These are phyloP conservation scores for Cicer cuneatum DNA, from an alignment of 306 rosid genomes.

Conservation along the genomic window DNA sequence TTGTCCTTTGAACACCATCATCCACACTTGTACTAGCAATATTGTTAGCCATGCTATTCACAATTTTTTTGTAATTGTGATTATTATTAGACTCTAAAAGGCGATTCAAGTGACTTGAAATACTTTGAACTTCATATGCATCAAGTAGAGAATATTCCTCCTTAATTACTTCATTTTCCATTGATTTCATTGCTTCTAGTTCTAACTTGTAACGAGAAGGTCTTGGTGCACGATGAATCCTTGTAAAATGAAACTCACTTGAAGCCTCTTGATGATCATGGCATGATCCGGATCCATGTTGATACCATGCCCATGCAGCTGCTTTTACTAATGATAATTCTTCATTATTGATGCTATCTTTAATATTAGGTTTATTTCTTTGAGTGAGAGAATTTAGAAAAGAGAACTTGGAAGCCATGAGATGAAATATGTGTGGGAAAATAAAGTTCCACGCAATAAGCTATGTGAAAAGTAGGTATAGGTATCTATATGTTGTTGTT, in stretches of 20 bases:
- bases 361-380: conserved; percentile 38
- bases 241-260: conserved; percentile 49
- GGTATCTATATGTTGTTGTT: conserved; percentile 8
- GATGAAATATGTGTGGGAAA: conserved; percentile 50
- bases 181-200: conserved; percentile 57
- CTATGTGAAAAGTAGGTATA: conserved; percentile 20
- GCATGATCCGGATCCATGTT: conserved; percentile 56
- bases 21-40: conserved; percentile 11
- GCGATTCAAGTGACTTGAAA: conserved; percentile 54
- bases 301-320: conserved; percentile 96
- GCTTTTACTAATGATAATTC: conserved; percentile 57
- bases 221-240: conserved; percentile 28
- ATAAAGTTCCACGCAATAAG: conserved; percentile 56
- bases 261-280: conserved; percentile 47
- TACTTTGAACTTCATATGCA: conserved; percentile 62
- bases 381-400: conserved; percentile 44
- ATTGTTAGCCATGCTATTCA: neutral
- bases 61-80: neutral
- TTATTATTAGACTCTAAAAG: conserved; percentile 47
- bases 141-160: conserved; percentile 66
- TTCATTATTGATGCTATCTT: conserved; percentile 29
- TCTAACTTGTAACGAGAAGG: conserved; percentile 83
- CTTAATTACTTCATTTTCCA: neutral
- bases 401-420: conserved; percentile 44
- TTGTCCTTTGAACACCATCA: neutral